phyloP scores from a whole-genome alignment of 768 basidiomycete species.

The Calocybe indica region DNA sequence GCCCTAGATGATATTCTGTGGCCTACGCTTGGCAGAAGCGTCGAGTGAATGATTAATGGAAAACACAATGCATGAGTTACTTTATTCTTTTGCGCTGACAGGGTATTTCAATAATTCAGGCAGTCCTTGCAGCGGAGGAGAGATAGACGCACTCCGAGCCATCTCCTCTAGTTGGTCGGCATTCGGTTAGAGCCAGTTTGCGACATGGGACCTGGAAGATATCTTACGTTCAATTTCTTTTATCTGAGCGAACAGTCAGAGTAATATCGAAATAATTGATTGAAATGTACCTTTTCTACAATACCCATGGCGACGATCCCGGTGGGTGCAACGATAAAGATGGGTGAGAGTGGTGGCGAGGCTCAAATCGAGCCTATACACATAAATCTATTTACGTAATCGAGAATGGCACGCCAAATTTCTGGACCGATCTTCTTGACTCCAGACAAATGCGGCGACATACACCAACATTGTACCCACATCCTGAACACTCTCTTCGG shows the following conservation, averaged over 20 bases:
- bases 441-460: constrained; percentile 43
- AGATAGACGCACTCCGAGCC: constrained; percentile 73
- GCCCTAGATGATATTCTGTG: constrained; percentile 90
- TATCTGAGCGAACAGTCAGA: constrained; percentile 45
- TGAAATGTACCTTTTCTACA: constrained; percentile 70
- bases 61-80: constrained; percentile 24
- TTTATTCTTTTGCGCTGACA: constrained; percentile 91
- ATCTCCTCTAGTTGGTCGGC: constrained; percentile 73
- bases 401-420: too few species aligned
- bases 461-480: constrained; percentile 63
- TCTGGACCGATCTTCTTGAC: neutral
- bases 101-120: constrained; percentile 2
- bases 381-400: too few species aligned
- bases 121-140: too few species aligned
- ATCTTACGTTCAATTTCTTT: constrained; percentile 90
- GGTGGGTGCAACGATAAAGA: neutral
- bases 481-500: constrained; percentile 34
- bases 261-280: neutral
- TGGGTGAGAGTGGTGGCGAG: neutral
- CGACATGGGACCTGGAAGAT: neutral
- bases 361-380: too few species aligned
- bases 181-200: neutral
- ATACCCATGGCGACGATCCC: constrained; percentile 67
- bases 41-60: neutral
- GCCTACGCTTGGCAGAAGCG: constrained; percentile 42